Conservation (phyloP, 345 rosid genomes). For the Raphanus sativus region DNA sequence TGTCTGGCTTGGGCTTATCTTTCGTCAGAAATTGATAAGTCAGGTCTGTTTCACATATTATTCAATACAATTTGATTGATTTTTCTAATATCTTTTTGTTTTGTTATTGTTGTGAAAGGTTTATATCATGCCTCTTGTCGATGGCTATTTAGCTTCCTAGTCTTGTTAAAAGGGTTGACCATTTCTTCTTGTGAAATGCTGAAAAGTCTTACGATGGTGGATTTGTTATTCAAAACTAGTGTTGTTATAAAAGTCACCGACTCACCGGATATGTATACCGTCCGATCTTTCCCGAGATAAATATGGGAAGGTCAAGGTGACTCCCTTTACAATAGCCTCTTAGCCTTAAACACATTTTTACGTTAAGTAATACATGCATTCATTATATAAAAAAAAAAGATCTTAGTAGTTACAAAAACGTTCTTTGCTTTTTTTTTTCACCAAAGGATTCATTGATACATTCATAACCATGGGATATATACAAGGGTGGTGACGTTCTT, state of each 20-base stretch:
- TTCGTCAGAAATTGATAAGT: slow-evolving; percentile 34
- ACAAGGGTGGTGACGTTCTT: neutral
- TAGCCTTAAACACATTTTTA: neutral
- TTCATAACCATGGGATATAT: too few relatives aligned
- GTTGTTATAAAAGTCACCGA: too few relatives aligned
- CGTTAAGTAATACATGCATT: neutral
- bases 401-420: neutral
- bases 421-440: too few relatives aligned
- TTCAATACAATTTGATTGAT: slow-evolving; percentile 32
- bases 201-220: neutral
- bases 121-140: slow-evolving; percentile 7
- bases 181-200: neutral
- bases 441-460: too few relatives aligned
- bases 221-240: neutral
- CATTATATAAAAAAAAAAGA: neutral
- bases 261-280: neutral
- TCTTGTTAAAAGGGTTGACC: slow-evolving; percentile 34
- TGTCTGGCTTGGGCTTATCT: slow-evolving; percentile 26
- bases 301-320: neutral
- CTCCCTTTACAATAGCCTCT: neutral
- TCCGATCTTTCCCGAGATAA: neutral
- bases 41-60: slow-evolving; percentile 34
- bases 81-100: neutral
- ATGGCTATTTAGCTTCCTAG: slow-evolving; percentile 15
- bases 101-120: slow-evolving; percentile 18